Percentiles rank a stretch among this genome's conserved stretches.
Evolutionary conservation across 2,329 filamentous ascomycete genomes (phyloP).

Genomic region (Venturia nashicola): DNA sequence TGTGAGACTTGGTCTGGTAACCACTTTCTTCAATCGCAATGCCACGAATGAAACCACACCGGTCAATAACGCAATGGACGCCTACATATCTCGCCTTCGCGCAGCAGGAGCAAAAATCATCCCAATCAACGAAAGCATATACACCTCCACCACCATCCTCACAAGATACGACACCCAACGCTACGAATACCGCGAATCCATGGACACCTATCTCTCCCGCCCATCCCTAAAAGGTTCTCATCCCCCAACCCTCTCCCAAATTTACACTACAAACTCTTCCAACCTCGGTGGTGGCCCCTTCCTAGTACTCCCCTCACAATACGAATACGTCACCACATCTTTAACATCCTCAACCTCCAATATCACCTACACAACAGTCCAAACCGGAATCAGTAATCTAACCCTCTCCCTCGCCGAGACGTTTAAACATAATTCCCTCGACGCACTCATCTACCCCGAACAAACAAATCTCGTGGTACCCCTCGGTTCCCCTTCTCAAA

Average conservation of each 20-base stretch:
- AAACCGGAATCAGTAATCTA: conserved; percentile 39
- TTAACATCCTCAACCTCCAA: conserved; percentile 41
- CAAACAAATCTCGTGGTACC: conserved; percentile 51
- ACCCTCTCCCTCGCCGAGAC: conserved; percentile 38
- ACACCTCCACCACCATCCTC: conserved; percentile 39
- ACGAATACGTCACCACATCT: conserved; percentile 40
- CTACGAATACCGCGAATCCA: conserved; percentile 44
- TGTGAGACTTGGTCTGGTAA: conserved; percentile 36
- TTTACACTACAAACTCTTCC: conserved; percentile 31
- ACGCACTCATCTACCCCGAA: conserved; percentile 52
- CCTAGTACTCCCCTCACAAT: conserved; percentile 47
- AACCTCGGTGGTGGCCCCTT: conserved; percentile 33
- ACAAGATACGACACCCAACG: conserved; percentile 45
- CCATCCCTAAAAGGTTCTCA: conserved; percentile 29
- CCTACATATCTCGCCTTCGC: conserved; percentile 33
- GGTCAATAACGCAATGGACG: conserved; percentile 42
- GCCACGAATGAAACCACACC: conserved; percentile 40
- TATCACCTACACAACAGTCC: conserved; percentile 34
- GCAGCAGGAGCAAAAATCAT: conserved; percentile 38
- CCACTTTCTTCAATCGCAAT: conserved; percentile 47
- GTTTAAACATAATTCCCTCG: conserved; percentile 37
- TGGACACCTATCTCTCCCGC: conserved; percentile 43
- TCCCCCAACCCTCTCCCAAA: conserved; percentile 33
- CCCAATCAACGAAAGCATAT: conserved; percentile 35
- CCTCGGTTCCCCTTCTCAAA: conserved; percentile 43